Evolutionary conservation across 164 flowering plant genomes (phyloP).

Genomic region (Stephania yunnanensis): DNA sequence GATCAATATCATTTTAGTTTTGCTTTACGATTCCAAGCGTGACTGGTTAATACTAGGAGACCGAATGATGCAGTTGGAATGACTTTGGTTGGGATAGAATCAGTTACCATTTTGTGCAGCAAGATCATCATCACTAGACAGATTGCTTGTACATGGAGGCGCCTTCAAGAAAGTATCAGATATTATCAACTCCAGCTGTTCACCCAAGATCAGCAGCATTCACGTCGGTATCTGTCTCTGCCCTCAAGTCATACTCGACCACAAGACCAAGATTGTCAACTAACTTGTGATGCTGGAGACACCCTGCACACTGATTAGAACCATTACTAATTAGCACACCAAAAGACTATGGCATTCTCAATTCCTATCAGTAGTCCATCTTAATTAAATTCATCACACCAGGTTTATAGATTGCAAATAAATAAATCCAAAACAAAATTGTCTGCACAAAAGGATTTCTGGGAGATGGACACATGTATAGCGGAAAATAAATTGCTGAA

Average conservation of each 20-base stretch:
- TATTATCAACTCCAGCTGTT: not conserved
- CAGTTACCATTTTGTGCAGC: not conserved
- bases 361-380: not conserved
- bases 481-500: not conserved
- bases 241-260: constrained; percentile 75
- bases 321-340: not conserved
- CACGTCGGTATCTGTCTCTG: constrained; percentile 30
- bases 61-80: not conserved
- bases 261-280: constrained; percentile 89
- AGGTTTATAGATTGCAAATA: not conserved
- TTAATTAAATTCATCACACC: not conserved
- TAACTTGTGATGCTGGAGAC: constrained; percentile 79
- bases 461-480: too few relatives aligned
- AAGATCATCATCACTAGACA: not conserved
- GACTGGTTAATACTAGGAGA: not conserved
- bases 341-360: not conserved
- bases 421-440: not conserved
- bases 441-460: not conserved
- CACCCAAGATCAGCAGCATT: constrained; percentile 25
- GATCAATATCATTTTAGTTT: not conserved
- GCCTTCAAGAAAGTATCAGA: not conserved
- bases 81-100: not conserved
- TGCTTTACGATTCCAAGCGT: not conserved
- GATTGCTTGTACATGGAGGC: not conserved
- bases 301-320: constrained; percentile 74